phyloP scores from a whole-genome alignment of 2,329 filamentous ascomycete genomes.

The Thermomyces lanuginosus region DNA sequence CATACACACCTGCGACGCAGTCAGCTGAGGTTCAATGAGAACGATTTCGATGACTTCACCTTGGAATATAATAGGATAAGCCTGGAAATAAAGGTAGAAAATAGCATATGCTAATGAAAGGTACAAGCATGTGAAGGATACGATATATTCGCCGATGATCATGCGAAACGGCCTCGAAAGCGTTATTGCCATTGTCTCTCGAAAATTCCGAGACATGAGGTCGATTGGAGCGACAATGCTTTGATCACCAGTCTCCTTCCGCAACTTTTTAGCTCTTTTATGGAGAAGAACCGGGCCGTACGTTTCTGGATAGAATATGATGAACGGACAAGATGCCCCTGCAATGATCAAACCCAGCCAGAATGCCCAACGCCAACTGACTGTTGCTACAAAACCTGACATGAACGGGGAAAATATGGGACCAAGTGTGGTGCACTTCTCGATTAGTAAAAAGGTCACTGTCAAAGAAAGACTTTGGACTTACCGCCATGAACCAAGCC shows the following conservation, averaged over 20 bases:
- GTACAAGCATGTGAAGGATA: constrained; percentile 53
- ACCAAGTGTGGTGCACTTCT: constrained; percentile 23
- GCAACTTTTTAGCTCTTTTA: constrained; percentile 40
- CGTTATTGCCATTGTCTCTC: constrained; percentile 40
- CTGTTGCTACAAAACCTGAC: constrained; percentile 29
- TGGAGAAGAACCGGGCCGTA: constrained; percentile 44
- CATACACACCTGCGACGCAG: constrained; percentile 14
- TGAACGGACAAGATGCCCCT: constrained; percentile 37
- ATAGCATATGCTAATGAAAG: constrained; percentile 53
- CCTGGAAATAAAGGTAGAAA: constrained; percentile 60
- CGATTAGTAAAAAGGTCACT: neutral
- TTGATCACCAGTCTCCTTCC: constrained; percentile 39
- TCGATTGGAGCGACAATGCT: constrained; percentile 46
- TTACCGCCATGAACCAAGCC: constrained; percentile 28
- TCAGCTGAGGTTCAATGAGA: constrained; percentile 30
- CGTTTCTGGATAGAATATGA: constrained; percentile 49
- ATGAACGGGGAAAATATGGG: constrained; percentile 30
- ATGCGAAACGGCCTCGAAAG: constrained; percentile 56
- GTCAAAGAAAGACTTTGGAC: constrained; percentile 1
- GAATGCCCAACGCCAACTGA: constrained; percentile 34
- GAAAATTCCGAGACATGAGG: constrained; percentile 37
- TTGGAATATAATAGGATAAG: constrained; percentile 54
- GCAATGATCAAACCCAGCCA: constrained; percentile 54
- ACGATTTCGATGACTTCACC: constrained; percentile 4
- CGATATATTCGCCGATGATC: constrained; percentile 54